phyloP scores from a whole-genome alignment of 768 basidiomycete genomes.

The Rubroboletus satanas region DNA sequence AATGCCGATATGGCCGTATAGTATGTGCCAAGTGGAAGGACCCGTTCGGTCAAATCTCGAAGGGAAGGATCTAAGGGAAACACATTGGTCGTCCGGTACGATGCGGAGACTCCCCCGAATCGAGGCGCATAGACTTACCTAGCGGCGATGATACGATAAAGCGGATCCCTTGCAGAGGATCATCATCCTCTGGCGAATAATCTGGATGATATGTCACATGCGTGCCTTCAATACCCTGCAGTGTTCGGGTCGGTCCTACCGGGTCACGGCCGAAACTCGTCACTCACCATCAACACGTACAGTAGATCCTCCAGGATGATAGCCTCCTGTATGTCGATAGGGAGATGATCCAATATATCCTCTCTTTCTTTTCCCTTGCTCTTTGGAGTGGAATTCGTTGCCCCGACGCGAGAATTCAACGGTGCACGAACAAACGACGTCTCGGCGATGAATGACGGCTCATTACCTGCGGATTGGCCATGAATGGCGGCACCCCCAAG shows the following conservation, averaged over 20 bases:
- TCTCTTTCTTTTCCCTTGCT: slow-evolving; percentile 68
- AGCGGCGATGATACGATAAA: slow-evolving; percentile 72
- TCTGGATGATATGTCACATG: slow-evolving; percentile 79
- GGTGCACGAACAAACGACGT: slow-evolving; percentile 89
- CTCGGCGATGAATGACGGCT: slow-evolving; percentile 84
- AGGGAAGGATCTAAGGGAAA: slow-evolving; percentile 72
- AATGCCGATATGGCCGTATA: slow-evolving; percentile 93
- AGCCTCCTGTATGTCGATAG: slow-evolving; percentile 91
- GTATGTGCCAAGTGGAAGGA: slow-evolving; percentile 88
- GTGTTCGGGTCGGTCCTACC: slow-evolving; percentile 17
- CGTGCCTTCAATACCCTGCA: slow-evolving; percentile 90
- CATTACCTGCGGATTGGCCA: slow-evolving; percentile 37
- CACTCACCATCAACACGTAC: slow-evolving; percentile 86
- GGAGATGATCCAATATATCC: slow-evolving; percentile 62
- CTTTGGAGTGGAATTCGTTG: slow-evolving; percentile 41
- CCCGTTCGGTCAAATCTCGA: slow-evolving; percentile 80
- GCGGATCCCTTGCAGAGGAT: slow-evolving; percentile 75
- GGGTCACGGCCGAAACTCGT: not conserved
- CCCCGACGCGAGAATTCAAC: slow-evolving; percentile 78
- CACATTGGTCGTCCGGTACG: not conserved
- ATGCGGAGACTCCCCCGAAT: not conserved
- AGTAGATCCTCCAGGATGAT: slow-evolving; percentile 88
- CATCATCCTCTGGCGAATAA: slow-evolving; percentile 80
- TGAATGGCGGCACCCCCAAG: not conserved
- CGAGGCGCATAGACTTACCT: slow-evolving; percentile 46